phyloP scores from a whole-genome alignment of 345 rosid species.

The Cardamine resedifolia region DNA sequence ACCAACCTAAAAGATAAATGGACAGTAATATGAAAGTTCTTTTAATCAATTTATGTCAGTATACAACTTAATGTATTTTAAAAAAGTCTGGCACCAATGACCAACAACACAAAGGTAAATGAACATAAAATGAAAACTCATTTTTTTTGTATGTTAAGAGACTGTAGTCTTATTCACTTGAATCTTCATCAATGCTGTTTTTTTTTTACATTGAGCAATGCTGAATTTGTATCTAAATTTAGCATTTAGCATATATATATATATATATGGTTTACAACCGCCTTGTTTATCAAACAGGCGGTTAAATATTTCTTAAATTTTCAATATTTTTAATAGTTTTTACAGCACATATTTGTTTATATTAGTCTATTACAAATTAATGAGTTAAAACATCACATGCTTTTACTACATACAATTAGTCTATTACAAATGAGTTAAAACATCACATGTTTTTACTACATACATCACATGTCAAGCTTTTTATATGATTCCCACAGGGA shows the following conservation, averaged over 20 bases:
- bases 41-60: neutral
- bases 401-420: too few relatives aligned
- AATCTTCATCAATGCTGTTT: neutral
- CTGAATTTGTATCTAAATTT: neutral
- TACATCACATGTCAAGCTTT: neutral
- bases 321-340: too few relatives aligned
- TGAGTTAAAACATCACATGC: too few relatives aligned
- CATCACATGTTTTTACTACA: neutral
- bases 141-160: neutral
- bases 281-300: too few relatives aligned
- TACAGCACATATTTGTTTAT: too few relatives aligned
- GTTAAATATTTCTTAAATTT: too few relatives aligned
- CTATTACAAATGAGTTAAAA: too few relatives aligned
- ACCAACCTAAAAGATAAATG: neutral
- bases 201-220: neutral
- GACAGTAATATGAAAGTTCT: neutral
- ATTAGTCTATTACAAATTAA: too few relatives aligned
- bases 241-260: neutral
- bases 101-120: neutral
- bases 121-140: neutral
- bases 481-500: neutral
- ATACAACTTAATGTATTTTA: neutral
- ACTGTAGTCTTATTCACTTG: neutral
- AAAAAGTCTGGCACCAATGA: neutral
- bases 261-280: too few relatives aligned